phyloP scores from a whole-genome alignment of 2,329 filamentous ascomycete species.

The Laburnicola sp. region DNA sequence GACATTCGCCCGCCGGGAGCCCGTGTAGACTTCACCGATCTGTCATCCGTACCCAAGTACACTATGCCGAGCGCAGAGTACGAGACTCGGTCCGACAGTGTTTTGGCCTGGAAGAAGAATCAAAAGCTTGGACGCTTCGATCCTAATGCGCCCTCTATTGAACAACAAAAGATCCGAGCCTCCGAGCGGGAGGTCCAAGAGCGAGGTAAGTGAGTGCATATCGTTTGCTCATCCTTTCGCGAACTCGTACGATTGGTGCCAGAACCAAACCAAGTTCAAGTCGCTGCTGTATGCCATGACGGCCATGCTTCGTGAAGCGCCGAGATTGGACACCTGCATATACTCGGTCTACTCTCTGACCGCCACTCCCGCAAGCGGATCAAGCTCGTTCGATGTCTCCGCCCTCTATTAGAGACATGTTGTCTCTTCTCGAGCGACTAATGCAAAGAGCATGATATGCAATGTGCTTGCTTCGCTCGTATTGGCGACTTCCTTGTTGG shows the following conservation, averaged over 20 bases:
- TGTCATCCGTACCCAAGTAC: conserved; percentile 83
- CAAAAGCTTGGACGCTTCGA: conserved; percentile 97
- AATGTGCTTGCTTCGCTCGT: conserved; percentile 12
- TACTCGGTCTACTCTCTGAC: conserved; percentile 6
- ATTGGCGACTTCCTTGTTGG: conserved; percentile 15
- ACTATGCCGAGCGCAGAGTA: conserved; percentile 85
- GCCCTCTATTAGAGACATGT: conserved; percentile 21
- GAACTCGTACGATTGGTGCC: conserved; percentile 22
- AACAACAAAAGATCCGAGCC: conserved; percentile 71
- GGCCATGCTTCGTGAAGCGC: conserved; percentile 22
- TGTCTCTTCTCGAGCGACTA: conserved; percentile 5
- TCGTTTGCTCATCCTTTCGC: conserved; percentile 16
- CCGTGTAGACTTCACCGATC: conserved; percentile 79
- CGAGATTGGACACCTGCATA: conserved; percentile 23
- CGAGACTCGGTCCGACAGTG: conserved; percentile 81
- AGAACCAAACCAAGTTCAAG: conserved; percentile 20
- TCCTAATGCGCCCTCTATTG: conserved; percentile 73
- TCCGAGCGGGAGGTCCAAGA: conserved; percentile 70
- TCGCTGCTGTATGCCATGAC: conserved; percentile 3
- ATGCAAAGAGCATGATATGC: conserved; percentile 3
- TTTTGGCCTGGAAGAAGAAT: conserved; percentile 93
- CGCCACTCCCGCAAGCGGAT: neutral
- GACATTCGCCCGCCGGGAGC: conserved; percentile 77
- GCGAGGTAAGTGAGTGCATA: conserved; percentile 59
- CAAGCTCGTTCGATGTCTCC: conserved; percentile 24